Evolutionary conservation across 164 flowering plant species (phyloP).

Genomic region (Chimonanthus salicifolius): DNA sequence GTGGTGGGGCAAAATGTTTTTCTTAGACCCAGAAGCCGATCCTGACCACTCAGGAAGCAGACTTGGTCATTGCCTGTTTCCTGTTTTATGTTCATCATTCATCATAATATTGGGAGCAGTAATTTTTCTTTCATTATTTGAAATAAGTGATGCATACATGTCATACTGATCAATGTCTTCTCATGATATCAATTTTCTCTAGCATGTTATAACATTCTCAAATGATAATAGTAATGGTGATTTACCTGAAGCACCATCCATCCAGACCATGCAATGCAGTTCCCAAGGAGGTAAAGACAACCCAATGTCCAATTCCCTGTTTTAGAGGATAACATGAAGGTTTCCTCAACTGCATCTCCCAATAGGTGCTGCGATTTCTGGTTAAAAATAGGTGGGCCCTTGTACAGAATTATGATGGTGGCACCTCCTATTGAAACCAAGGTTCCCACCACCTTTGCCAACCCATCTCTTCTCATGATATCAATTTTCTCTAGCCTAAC

Average conservation of each 20-base stretch:
- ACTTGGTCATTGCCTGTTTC: too few species aligned
- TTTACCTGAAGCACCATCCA: constrained; percentile 83
- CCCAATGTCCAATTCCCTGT: constrained; percentile 65
- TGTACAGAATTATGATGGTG: constrained; percentile 58
- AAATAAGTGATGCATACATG: too few species aligned
- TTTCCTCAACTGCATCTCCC: constrained; percentile 12
- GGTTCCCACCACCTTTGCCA: constrained; percentile 66
- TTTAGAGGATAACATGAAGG: constrained; percentile 14
- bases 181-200: constrained; percentile 43
- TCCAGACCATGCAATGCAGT: constrained; percentile 81
- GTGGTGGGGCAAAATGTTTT: too few species aligned
- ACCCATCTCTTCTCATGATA: constrained; percentile 48
- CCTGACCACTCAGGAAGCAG: too few species aligned
- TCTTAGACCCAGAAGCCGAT: too few species aligned
- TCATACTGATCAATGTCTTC: constrained; percentile 23
- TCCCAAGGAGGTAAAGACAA: constrained; percentile 56
- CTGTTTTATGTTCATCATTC: too few species aligned
- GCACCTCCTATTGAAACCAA: constrained; percentile 66
- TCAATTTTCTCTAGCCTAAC: constrained; percentile 51
- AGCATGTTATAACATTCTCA: constrained; percentile 7
- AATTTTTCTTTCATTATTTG: too few species aligned
- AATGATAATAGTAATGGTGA: background rate
- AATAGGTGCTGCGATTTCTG: constrained; percentile 7
- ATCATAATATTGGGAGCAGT: too few species aligned
- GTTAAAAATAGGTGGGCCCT: constrained; percentile 54